Evolutionary conservation across 768 basidiomycete species (phyloP).

Genomic region (Panaeolus cyanescens): DNA sequence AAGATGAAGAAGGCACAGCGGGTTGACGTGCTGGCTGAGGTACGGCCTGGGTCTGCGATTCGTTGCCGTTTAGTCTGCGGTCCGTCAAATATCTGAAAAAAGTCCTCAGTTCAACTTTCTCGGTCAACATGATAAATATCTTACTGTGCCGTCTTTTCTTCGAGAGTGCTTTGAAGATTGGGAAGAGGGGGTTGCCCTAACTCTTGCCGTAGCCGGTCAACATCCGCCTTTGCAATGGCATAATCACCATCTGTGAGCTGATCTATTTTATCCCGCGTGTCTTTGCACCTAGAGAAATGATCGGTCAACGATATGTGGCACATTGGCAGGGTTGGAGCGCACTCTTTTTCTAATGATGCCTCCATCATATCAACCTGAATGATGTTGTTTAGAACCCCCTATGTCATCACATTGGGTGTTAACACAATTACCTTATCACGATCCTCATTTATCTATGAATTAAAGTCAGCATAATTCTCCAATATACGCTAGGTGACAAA

Average conservation of each 20-base stretch:
- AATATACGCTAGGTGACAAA: constrained; percentile 27
- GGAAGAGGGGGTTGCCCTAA: constrained; percentile 77
- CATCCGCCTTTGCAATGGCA: constrained; percentile 69
- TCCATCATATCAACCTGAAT: constrained; percentile 67
- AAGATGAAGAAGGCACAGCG: constrained; percentile 6
- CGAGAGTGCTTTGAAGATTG: constrained; percentile 69
- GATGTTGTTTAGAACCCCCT: neutral
- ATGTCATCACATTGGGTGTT: constrained; percentile 6
- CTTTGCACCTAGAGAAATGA: constrained; percentile 49
- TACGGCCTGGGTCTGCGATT: constrained; percentile 20
- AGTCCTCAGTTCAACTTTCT: neutral
- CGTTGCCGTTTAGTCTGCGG: constrained; percentile 57
- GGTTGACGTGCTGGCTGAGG: constrained; percentile 4
- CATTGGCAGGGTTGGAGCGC: constrained; percentile 20
- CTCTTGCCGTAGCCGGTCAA: constrained; percentile 74
- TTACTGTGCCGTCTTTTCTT: constrained; percentile 64
- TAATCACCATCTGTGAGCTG: constrained; percentile 77
- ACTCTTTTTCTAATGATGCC: constrained; percentile 71
- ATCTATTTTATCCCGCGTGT: constrained; percentile 68
- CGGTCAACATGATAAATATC: constrained; percentile 15
- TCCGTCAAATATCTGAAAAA: constrained; percentile 60
- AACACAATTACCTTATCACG: constrained; percentile 62
- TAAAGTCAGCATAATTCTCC: constrained; percentile 3
- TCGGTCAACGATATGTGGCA: constrained; percentile 3
- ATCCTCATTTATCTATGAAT: constrained; percentile 72